Percentiles rank a stretch among this genome's conserved stretches.
phyloP scores from a whole-genome alignment of 106 monocot genomes.

The Dactylorhiza incarnata region DNA sequence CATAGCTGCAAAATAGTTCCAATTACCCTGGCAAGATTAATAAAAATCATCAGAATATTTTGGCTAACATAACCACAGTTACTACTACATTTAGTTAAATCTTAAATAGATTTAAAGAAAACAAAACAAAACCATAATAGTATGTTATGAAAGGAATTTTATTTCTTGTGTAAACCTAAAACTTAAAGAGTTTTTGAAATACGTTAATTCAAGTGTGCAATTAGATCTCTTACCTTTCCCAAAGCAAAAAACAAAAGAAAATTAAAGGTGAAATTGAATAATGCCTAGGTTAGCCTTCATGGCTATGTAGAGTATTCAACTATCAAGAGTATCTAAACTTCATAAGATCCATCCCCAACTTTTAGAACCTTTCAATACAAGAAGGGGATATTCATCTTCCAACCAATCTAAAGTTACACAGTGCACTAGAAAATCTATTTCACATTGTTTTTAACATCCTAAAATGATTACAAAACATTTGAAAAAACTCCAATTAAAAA shows the following conservation, averaged over 20 bases:
- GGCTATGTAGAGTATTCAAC: background rate
- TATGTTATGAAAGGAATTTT: background rate
- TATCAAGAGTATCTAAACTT: background rate
- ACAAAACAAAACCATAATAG: background rate
- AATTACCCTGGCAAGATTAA: slow-evolving; percentile 49
- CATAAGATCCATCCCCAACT: background rate
- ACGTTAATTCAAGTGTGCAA: background rate
- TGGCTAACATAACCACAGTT: background rate
- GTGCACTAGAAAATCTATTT: background rate
- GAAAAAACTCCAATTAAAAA: background rate
- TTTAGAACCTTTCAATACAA: background rate
- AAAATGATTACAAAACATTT: background rate
- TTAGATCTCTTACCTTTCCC: background rate
- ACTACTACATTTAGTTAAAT: background rate
- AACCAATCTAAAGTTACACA: background rate
- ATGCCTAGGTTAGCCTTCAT: background rate
- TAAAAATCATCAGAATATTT: slow-evolving; percentile 3
- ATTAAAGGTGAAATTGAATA: background rate
- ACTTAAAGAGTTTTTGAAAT: background rate
- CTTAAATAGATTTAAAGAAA: no score
- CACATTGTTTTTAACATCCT: background rate
- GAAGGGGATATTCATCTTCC: background rate
- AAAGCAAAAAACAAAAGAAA: no score
- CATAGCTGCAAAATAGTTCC: slow-evolving; percentile 87
- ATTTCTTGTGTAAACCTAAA: background rate